A percentile compares a stretch with the other conserved stretches of the same genome.
phyloP scores from a whole-genome alignment of 2,329 filamentous ascomycete genomes.

The Aspergillus sp. region DNA sequence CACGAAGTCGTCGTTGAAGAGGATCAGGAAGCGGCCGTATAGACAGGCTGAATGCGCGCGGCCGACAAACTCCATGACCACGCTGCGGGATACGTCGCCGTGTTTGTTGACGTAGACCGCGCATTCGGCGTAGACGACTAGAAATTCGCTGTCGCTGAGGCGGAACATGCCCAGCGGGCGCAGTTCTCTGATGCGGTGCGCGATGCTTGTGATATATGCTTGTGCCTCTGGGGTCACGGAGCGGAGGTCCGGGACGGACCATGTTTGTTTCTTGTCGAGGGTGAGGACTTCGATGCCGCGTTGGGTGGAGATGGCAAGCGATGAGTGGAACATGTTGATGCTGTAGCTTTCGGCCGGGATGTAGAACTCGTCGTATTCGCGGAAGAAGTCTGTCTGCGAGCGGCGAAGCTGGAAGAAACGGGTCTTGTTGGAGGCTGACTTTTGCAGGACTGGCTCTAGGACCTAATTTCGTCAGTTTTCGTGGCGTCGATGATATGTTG shows the following conservation, averaged over 20 bases:
- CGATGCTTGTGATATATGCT: conserved; percentile 69
- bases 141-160: conserved; percentile 81
- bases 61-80: conserved; percentile 99
- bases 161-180: conserved; percentile 93
- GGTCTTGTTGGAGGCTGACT: conserved; percentile 73
- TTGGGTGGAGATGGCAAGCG: conserved; percentile 80
- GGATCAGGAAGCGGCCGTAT: conserved; percentile 80
- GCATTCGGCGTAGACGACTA: conserved; percentile 90
- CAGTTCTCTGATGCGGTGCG: conserved; percentile 70
- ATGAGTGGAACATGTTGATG: conserved; percentile 92
- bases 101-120: conserved; percentile 98
- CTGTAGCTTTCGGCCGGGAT: conserved; percentile 91
- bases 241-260: conserved; percentile 76
- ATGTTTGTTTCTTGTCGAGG: conserved; percentile 91
- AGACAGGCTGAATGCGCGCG: conserved; percentile 79
- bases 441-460: conserved; percentile 89
- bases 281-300: conserved; percentile 94
- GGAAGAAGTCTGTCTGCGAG: conserved; percentile 86
- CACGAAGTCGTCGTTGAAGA: conserved; percentile 94
- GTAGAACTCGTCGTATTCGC: conserved; percentile 98
- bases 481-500: too few relatives aligned
- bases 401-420: conserved; percentile 54
- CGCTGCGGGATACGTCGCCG: conserved; percentile 83
- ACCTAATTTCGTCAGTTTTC: too few relatives aligned
- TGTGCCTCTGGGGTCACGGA: conserved; percentile 50